Evolutionary conservation across 192 early-diverging fungal genomes (phyloP), one percentile per base, ranked within the genome.

Genomic region (Spinellus fusiger): DNA sequence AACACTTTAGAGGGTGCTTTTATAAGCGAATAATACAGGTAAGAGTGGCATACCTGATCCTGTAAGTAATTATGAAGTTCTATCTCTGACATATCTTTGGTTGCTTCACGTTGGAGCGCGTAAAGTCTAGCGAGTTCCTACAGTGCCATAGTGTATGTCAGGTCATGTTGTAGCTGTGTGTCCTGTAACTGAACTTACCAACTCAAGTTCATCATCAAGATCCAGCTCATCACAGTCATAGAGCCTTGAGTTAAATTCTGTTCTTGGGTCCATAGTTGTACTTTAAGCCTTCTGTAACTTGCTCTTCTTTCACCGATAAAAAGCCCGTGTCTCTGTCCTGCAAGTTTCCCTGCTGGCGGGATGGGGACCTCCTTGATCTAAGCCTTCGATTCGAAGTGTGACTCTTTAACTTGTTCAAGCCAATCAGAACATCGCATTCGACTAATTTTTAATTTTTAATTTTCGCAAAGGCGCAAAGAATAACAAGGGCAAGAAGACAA

Each of bases 31-130:
- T 48, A 25, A 38, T 55, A 49, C 22, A 23, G 49, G 26, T 16
- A 53, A 59, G n/a, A 74, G 78, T 84, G 54, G 63, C 80, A 23
- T 76, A 76, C 22, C 62, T 69, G 77, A 2, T 82, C 84, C 49
- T 86, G 83, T 22, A 89, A 63, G 20, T 69, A 63, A 26, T 80
- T 80, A 62, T 89, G 87, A 6, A 76, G 64, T 26, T 89, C 85
- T n/a, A 70, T 60, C 34, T 80, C 74, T 6, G 84, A 68, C 56
- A 73, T 77, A 16, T 59, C 58, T 18, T 38, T 38, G 18, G 54
- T 50, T 38, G 49, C 59, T 1, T 37, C 49, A 28, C 49, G 26
- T 33, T 52, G 50, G 44, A 59, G 46, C 37, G 57, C 49, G 49
- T 67, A 67, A 34, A 52, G 50, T 23, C 23, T 28, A 10, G 56